Evolutionary conservation across 2,329 filamentous ascomycete genomes (phyloP).

Genomic region (Colletotrichum coccodes): DNA sequence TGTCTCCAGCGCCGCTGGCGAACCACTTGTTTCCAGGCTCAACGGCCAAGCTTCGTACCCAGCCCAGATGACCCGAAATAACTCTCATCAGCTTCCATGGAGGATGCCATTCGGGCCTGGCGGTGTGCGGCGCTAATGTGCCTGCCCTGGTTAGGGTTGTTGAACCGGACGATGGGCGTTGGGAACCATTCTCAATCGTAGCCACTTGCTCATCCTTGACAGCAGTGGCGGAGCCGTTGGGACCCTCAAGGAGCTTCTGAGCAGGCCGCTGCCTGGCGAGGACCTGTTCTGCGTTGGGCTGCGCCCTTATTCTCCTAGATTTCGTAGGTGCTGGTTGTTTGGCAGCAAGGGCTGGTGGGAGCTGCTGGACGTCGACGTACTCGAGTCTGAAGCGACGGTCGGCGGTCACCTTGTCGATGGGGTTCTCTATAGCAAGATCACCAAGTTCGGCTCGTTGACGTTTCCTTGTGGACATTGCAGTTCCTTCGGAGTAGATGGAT

Average conservation of each 20-base stretch:
- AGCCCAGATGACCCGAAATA: constrained; percentile 94
- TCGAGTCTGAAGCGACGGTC: constrained; percentile 72
- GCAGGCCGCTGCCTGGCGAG: constrained; percentile 49
- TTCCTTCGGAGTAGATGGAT: constrained; percentile 48
- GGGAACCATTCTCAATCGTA: neutral
- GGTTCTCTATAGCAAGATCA: neutral
- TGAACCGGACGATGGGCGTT: constrained; percentile 31
- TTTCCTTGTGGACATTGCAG: constrained; percentile 38
- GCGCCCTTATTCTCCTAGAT: constrained; percentile 42
- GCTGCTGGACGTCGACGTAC: constrained; percentile 80
- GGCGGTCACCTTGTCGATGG: constrained; percentile 31
- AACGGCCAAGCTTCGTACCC: constrained; percentile 89
- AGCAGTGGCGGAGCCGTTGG: neutral
- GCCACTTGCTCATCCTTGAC: neutral
- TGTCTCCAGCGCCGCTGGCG: constrained; percentile 91
- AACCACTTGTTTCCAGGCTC: constrained; percentile 99
- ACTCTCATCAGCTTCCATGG: constrained; percentile 99
- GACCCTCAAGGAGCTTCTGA: constrained; percentile 49
- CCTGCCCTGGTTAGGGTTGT: constrained; percentile 44
- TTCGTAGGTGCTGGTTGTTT: constrained; percentile 70
- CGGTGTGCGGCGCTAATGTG: constrained; percentile 43
- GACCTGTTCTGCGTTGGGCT: constrained; percentile 55
- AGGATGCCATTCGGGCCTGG: constrained; percentile 93
- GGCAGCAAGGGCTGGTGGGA: constrained; percentile 81
- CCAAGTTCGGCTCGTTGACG: constrained; percentile 44